phyloP scores from a whole-genome alignment of 176 grass and related monocot species.

The Oryza coarctata region DNA sequence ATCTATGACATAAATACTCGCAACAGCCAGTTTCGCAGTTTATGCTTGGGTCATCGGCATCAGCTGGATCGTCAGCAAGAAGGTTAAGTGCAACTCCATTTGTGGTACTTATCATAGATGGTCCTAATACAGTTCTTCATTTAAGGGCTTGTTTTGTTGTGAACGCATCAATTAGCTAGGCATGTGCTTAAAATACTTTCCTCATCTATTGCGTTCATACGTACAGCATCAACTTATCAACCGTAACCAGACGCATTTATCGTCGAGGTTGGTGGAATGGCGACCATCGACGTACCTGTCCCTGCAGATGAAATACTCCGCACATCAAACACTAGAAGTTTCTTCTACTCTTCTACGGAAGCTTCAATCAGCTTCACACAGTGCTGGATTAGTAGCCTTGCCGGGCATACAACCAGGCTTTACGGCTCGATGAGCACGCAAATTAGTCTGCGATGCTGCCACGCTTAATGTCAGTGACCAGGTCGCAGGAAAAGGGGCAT shows the following conservation, averaged over 20 bases:
- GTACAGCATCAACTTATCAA: background rate
- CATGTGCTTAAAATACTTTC: conserved; percentile 14
- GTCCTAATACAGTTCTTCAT: conserved; percentile 18
- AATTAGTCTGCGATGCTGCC: background rate
- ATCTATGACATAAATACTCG: background rate
- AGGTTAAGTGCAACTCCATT: background rate
- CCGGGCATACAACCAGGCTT: background rate
- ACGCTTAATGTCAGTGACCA: background rate
- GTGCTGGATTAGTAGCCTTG: background rate
- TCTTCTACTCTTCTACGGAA: background rate
- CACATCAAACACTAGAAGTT: background rate
- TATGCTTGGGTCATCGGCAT: background rate
- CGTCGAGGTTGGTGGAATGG: background rate
- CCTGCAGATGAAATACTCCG: background rate
- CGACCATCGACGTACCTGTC: background rate
- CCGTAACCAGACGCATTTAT: background rate
- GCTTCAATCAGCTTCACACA: background rate
- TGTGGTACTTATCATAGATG: background rate
- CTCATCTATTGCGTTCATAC: conserved; percentile 14
- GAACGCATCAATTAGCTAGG: conserved; percentile 21
- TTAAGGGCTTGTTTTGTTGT: background rate
- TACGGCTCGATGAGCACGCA: background rate
- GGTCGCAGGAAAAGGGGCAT: background rate
- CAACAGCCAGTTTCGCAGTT: background rate
- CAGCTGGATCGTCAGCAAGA: background rate